phyloP scores from a whole-genome alignment of 2,329 filamentous ascomycete species.

The Fusarium pseudoanthophilum region DNA sequence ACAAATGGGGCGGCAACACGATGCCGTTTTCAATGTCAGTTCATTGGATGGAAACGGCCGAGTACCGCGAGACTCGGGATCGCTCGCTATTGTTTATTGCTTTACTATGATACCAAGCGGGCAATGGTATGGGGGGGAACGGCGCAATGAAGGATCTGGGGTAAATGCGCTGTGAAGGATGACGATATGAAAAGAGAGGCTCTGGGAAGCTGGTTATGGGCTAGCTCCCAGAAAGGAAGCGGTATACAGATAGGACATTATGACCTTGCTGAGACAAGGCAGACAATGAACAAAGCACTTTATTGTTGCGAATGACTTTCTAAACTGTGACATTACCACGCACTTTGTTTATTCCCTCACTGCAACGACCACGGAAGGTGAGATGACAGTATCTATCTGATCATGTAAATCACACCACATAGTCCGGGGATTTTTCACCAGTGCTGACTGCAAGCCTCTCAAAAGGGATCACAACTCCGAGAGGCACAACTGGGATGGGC shows the following conservation, averaged over 20 bases:
- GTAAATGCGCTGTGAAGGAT: constrained; percentile 26
- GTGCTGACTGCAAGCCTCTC: constrained; percentile 8
- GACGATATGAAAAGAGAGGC: constrained; percentile 38
- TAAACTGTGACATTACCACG: neutral
- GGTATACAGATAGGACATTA: constrained; percentile 23
- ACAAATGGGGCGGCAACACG: constrained; percentile 36
- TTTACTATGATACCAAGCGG: constrained; percentile 43
- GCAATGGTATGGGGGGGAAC: constrained; percentile 38
- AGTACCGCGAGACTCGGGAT: constrained; percentile 35
- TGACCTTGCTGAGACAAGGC: constrained; percentile 19
- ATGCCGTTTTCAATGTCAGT: constrained; percentile 26
- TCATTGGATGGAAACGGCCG: constrained; percentile 25
- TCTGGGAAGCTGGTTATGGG: constrained; percentile 47
- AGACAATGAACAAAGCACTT: constrained; percentile 4
- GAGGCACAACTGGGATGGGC: constrained; percentile 6
- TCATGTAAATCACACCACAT: constrained; percentile 7
- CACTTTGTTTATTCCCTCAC: neutral
- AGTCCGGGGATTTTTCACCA: constrained; percentile 1
- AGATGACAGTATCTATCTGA: neutral
- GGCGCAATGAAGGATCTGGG: constrained; percentile 37
- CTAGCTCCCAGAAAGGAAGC: constrained; percentile 41
- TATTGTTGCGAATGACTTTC: neutral
- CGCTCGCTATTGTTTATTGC: constrained; percentile 39
- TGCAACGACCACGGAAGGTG: neutral
- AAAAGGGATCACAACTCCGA: constrained; percentile 35